These are phyloP conservation scores for Hansenula sp. DNA, from an alignment of 1,139 yeast species.

Conservation along the genomic window DNA sequence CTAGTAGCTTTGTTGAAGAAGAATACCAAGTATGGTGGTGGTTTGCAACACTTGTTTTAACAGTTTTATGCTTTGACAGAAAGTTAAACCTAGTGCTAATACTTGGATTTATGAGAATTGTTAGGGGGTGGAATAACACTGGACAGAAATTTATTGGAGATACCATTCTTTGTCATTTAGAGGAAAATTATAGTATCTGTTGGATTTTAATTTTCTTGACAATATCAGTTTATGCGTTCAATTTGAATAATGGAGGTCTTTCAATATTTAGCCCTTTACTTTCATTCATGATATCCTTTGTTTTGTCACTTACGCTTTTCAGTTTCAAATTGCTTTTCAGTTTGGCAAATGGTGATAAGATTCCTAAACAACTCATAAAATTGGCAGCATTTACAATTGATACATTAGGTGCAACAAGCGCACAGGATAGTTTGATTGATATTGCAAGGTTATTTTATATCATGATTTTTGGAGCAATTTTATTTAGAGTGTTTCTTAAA, in stretches of 20 bases:
- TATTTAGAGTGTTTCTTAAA: constrained; percentile 7
- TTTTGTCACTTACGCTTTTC: constrained; percentile 37
- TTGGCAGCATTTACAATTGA: constrained; percentile 32
- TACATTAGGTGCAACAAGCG: constrained; percentile 22
- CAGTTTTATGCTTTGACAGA: constrained; percentile 13
- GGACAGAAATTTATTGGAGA: constrained; percentile 75
- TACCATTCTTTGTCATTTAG: constrained; percentile 35
- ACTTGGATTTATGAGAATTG: constrained; percentile 45
- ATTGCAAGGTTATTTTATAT: constrained; percentile 26
- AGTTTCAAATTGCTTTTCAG: constrained; percentile 59
- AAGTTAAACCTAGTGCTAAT: constrained; percentile 28
- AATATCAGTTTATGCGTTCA: constrained; percentile 26
- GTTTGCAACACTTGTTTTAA: constrained; percentile 37
- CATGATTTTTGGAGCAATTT: constrained; percentile 5
- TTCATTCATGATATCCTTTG: constrained; percentile 39
- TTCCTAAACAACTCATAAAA: constrained; percentile 37
- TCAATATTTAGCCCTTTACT: constrained; percentile 20
- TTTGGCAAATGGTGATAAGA: constrained; percentile 46
- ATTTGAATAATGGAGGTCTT: constrained; percentile 18
- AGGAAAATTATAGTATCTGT: constrained; percentile 29
- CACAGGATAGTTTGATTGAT: constrained; percentile 25
- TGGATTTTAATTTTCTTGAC: constrained; percentile 50
- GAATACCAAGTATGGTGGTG: constrained; percentile 98
- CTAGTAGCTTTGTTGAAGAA: constrained; percentile 92
- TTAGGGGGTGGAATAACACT: constrained; percentile 86